Conservation (phyloP, 352 stramenopile genomes). For the Thalassiosira livingstoniorum region DNA sequence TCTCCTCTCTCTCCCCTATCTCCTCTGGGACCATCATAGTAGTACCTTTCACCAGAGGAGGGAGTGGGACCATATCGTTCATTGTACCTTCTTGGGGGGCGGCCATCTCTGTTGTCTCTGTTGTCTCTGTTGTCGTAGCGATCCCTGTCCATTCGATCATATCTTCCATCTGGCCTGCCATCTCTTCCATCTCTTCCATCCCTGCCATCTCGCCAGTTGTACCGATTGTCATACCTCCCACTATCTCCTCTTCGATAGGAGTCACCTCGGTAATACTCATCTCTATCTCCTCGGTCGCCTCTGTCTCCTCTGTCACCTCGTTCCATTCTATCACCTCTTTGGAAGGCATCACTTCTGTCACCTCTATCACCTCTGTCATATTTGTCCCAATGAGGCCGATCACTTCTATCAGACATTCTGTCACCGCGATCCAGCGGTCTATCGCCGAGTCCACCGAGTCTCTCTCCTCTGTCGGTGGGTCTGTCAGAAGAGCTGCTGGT, state of each 20-base stretch:
- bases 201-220: constrained; percentile 3
- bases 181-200: background rate
- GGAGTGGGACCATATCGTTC: background rate
- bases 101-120: too few species aligned
- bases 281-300: background rate
- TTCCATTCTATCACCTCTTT: background rate
- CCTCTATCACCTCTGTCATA: too few species aligned
- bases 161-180: too few species aligned
- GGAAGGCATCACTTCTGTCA: background rate
- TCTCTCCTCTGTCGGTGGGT: too few species aligned
- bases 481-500: too few species aligned
- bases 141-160: too few species aligned
- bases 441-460: too few species aligned
- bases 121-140: too few species aligned
- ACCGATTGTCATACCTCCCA: background rate
- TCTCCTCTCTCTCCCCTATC: too few species aligned
- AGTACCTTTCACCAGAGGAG: background rate
- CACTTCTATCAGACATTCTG: too few species aligned
- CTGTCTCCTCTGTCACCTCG: background rate
- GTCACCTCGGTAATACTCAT: background rate
- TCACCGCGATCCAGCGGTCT: too few species aligned
- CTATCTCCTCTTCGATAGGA: background rate
- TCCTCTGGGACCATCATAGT: background rate
- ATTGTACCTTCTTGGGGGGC: background rate
- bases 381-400: background rate